These are phyloP conservation scores for Xerocomus potaroensis DNA, from an alignment of 768 basidiomycete genomes.

Conservation along the genomic window DNA sequence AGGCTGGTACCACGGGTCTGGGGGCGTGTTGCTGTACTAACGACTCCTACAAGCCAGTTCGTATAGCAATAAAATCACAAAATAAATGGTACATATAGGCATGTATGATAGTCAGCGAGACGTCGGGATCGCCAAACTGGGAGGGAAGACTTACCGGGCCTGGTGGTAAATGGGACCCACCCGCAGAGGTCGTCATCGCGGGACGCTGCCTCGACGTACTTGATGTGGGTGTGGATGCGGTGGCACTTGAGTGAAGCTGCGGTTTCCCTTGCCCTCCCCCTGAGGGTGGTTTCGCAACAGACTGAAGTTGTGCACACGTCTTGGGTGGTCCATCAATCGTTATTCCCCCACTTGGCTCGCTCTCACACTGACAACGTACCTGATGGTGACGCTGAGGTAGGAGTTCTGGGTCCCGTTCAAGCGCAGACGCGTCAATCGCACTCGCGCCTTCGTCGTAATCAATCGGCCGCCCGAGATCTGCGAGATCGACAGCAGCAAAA, in stretches of 20 bases:
- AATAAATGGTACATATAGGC: conserved; percentile 5
- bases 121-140: background rate
- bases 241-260: background rate
- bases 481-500: conserved; percentile 53
- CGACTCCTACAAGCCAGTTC: conserved; percentile 13
- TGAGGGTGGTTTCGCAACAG: background rate
- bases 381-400: conserved; percentile 3
- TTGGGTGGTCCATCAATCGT: background rate
- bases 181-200: conserved; percentile 32
- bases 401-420: conserved; percentile 2
- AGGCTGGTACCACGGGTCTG: conserved; percentile 4
- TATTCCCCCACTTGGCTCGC: background rate
- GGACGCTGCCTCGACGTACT: conserved; percentile 2
- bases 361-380: conserved; percentile 3
- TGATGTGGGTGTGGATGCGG: conserved; percentile 1
- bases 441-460: conserved; percentile 38
- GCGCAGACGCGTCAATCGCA: conserved; percentile 6
- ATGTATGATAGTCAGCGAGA: background rate
- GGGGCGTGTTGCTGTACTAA: conserved; percentile 1
- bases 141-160: conserved; percentile 37
- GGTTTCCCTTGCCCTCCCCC: background rate
- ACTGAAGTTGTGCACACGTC: background rate
- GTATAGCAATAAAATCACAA: too few species aligned
- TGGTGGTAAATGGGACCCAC: conserved; percentile 48
- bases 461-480: conserved; percentile 37